phyloP scores from a whole-genome alignment of 129 eudicot species.

The Chrysanthemum makinoi region DNA sequence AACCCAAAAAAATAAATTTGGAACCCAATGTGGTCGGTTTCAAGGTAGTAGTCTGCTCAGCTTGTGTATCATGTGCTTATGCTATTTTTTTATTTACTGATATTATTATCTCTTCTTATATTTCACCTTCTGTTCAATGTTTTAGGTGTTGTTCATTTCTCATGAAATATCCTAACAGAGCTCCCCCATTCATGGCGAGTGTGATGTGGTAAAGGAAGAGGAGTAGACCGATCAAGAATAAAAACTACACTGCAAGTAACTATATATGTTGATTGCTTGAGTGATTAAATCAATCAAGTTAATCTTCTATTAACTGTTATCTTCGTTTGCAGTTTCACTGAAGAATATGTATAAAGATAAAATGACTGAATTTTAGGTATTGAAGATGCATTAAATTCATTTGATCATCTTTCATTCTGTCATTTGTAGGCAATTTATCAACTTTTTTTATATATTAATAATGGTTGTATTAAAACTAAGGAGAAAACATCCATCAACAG shows the following conservation, averaged over 20 bases:
- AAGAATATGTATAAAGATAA: constrained; percentile 89
- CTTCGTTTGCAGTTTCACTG: constrained; percentile 54
- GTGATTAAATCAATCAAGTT: background rate
- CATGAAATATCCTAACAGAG: too few species aligned
- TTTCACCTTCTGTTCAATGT: too few species aligned
- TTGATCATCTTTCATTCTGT: too few species aligned
- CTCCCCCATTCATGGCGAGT: too few species aligned
- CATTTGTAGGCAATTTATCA: background rate
- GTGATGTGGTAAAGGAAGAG: constrained; percentile 94
- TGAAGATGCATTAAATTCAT: background rate
- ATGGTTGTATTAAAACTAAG: constrained; percentile 35
- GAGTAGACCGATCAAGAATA: constrained; percentile 93
- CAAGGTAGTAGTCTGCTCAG: too few species aligned
- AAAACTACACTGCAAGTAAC: constrained; percentile 75
- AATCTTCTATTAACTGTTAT: background rate
- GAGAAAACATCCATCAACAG: constrained; percentile 91
- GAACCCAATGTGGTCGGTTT: too few species aligned
- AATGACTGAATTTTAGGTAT: constrained; percentile 93
- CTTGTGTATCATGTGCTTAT: too few species aligned
- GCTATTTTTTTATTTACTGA: too few species aligned
- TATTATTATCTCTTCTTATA: too few species aligned
- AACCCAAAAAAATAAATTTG: too few species aligned
- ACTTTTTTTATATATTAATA: background rate
- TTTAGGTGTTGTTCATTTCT: too few species aligned
- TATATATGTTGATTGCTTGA: background rate